Conservation (phyloP, 2,329 filamentous ascomycete genomes). For the Hypoxylon sp. region DNA sequence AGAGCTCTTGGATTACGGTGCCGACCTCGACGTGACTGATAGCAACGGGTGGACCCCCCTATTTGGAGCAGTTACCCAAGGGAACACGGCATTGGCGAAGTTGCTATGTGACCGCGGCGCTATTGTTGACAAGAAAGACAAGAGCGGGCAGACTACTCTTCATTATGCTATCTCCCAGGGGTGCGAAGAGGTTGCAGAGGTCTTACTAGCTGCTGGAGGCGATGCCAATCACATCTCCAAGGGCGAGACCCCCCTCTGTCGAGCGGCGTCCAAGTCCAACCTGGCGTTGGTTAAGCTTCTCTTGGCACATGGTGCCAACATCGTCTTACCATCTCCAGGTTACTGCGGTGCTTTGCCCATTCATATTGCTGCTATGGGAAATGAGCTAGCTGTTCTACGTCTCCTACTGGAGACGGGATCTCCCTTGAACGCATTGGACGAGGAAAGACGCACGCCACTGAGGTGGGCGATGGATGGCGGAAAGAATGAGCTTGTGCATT, state of each 20-base stretch:
- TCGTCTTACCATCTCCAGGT: conserved; percentile 40
- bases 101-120: conserved; percentile 46
- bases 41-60: conserved; percentile 44
- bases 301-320: conserved; percentile 39
- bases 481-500: conserved; percentile 42
- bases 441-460: conserved; percentile 44
- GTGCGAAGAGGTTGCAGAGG: conserved; percentile 32
- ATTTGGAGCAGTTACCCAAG: conserved; percentile 44
- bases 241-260: conserved; percentile 48
- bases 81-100: conserved; percentile 37
- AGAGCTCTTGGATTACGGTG: conserved; percentile 47
- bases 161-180: conserved; percentile 49
- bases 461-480: conserved; percentile 45
- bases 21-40: conserved; percentile 43
- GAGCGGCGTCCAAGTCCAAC: conserved; percentile 45
- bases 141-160: conserved; percentile 42
- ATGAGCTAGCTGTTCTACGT: conserved; percentile 35
- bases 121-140: conserved; percentile 45
- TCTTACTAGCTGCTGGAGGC: conserved; percentile 43
- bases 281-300: conserved; percentile 41
- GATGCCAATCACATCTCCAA: conserved; percentile 46
- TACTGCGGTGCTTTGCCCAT: conserved; percentile 45
- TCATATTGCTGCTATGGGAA: conserved; percentile 47
- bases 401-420: conserved; percentile 42
- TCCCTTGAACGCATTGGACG: conserved; percentile 41